Conservation (phyloP, 768 basidiomycete genomes). For the Termitomyces sp. region DNA sequence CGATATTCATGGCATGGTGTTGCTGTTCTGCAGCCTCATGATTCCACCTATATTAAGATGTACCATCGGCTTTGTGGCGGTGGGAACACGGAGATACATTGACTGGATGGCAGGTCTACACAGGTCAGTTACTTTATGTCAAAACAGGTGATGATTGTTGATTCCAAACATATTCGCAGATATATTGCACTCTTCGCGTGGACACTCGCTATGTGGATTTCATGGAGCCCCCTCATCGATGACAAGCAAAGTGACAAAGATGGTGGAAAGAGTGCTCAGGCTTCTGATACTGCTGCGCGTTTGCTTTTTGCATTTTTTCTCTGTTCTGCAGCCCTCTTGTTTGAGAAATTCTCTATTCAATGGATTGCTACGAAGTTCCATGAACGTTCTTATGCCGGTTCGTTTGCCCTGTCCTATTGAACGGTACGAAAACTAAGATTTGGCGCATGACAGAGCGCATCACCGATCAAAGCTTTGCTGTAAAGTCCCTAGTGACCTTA, state of each 20-base stretch:
- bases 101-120: slow-evolving; percentile 70
- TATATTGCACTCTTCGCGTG: slow-evolving; percentile 68
- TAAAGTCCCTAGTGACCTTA: slow-evolving; percentile 63
- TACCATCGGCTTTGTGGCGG: slow-evolving; percentile 72
- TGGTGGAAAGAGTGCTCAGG: slow-evolving; percentile 27
- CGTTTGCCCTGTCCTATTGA: neutral
- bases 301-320: slow-evolving; percentile 71
- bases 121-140: slow-evolving; percentile 31
- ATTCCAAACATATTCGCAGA: slow-evolving; percentile 16
- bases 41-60: slow-evolving; percentile 48
- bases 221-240: slow-evolving; percentile 67
- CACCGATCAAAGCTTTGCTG: slow-evolving; percentile 74
- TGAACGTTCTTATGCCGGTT: slow-evolving; percentile 53
- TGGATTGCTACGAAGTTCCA: slow-evolving; percentile 83
- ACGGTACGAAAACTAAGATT: neutral
- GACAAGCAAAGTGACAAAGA: slow-evolving; percentile 27
- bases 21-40: slow-evolving; percentile 31
- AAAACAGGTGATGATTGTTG: neutral
- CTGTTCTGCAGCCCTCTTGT: slow-evolving; percentile 63
- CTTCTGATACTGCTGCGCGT: slow-evolving; percentile 53
- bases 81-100: slow-evolving; percentile 68
- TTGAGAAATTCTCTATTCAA: slow-evolving; percentile 85
- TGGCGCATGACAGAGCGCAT: slow-evolving; percentile 57
- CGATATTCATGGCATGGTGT: slow-evolving; percentile 6
- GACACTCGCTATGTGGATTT: slow-evolving; percentile 62